phyloP scores from a whole-genome alignment of 352 stramenopile species.

The Phytophthora uliginosa region DNA sequence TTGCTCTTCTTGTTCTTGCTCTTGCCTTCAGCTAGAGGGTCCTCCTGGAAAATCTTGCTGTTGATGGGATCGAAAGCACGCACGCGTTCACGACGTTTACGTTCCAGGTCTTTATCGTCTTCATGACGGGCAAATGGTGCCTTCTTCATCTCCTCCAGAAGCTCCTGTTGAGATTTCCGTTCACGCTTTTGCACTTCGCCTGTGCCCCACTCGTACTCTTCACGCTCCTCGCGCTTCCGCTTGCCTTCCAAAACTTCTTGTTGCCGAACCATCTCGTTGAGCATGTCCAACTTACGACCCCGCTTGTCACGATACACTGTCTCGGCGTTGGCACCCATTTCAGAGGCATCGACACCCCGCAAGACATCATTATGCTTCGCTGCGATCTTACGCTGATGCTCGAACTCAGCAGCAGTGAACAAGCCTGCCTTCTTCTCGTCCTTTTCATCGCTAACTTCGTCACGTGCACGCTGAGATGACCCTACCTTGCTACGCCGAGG shows the following conservation, averaged over 20 bases:
- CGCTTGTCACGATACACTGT: conserved; percentile 90
- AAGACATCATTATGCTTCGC: conserved; percentile 66
- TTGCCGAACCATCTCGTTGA: conserved; percentile 87
- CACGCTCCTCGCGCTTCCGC: conserved; percentile 73
- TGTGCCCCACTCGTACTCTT: conserved; percentile 90
- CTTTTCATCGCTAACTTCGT: conserved; percentile 16
- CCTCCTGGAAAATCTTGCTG: conserved; percentile 80
- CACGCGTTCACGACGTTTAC: conserved; percentile 61
- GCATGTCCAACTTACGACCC: conserved; percentile 87
- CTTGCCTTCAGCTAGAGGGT: conserved; percentile 47
- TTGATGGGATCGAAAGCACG: conserved; percentile 85
- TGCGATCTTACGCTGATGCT: conserved; percentile 61
- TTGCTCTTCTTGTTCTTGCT: conserved; percentile 51
- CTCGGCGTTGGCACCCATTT: conserved; percentile 83
- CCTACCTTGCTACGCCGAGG: conserved; percentile 3
- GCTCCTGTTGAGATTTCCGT: conserved; percentile 59
- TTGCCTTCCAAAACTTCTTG: conserved; percentile 85
- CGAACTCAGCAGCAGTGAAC: conserved; percentile 80
- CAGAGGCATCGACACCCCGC: conserved; percentile 51
- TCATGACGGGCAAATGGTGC: conserved; percentile 74
- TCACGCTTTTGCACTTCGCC: conserved; percentile 86
- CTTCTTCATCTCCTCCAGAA: conserved; percentile 74
- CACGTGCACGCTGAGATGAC: neutral
- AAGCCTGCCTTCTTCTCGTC: conserved; percentile 61
- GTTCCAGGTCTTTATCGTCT: conserved; percentile 79